Evolutionary conservation across 2,329 filamentous ascomycete species (phyloP).

Genomic region (Penicillium corylophilum): DNA sequence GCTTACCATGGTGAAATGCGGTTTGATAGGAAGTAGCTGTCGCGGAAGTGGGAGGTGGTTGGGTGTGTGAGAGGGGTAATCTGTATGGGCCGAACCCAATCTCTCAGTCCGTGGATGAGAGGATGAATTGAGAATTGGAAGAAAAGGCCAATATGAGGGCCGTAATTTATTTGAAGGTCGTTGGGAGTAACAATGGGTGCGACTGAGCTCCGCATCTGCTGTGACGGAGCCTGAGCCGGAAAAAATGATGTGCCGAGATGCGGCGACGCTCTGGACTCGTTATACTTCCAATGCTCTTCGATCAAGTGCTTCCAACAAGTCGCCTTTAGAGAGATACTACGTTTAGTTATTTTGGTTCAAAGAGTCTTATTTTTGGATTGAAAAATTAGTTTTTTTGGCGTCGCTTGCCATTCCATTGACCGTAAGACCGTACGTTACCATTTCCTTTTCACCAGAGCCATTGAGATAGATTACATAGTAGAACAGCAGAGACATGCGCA

Average conservation of each 20-base stretch:
- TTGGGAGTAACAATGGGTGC: slow-evolving; percentile 12
- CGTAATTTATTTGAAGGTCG: slow-evolving; percentile 6
- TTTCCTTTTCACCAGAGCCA: not conserved
- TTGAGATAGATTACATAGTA: not conserved
- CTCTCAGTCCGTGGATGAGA: not conserved
- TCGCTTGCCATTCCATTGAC: not conserved
- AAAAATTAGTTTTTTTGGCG: not conserved
- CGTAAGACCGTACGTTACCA: not conserved
- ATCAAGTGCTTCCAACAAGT: not conserved
- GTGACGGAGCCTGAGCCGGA: slow-evolving; percentile 21
- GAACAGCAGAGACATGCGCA: not conserved
- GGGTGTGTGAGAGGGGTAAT: slow-evolving; percentile 5
- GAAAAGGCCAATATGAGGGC: slow-evolving; percentile 1
- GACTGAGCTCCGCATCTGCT: slow-evolving; percentile 23
- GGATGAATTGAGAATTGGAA: not conserved
- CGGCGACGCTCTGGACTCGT: not conserved
- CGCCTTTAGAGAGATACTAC: too few relatives aligned
- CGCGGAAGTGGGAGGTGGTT: slow-evolving; percentile 23
- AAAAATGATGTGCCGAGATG: slow-evolving; percentile 24
- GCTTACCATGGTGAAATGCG: slow-evolving; percentile 23
- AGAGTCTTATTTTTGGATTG: not conserved
- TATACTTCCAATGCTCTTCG: slow-evolving; percentile 1
- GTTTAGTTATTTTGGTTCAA: not conserved
- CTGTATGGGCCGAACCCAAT: slow-evolving; percentile 5
- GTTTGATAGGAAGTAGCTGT: slow-evolving; percentile 16